Conservation (phyloP, 1,284 basidiomycete species). For the Papiliotrema fonsecae region DNA sequence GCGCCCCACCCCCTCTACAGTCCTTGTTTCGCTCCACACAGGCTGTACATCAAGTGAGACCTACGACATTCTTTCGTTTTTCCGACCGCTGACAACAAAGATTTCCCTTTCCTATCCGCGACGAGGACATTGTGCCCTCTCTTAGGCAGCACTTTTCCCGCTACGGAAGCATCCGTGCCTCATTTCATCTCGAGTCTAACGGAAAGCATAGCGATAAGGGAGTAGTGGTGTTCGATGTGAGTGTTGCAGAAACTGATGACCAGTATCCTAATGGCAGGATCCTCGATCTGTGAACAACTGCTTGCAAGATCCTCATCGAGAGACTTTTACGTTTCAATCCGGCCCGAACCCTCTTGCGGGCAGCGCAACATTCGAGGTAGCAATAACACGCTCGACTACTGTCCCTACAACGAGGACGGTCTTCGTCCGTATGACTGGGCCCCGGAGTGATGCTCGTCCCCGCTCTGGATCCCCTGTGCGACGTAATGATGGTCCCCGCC, state of each 20-base stretch:
- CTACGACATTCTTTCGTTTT: not conserved
- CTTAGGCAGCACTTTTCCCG: conserved; percentile 26
- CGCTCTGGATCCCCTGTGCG: conserved; percentile 12
- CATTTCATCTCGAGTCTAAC: conserved; percentile 17
- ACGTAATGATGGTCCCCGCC: not conserved
- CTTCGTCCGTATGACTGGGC: conserved; percentile 26
- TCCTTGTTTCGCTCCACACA: conserved; percentile 17
- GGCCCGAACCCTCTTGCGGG: conserved; percentile 1
- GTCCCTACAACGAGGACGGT: conserved; percentile 9
- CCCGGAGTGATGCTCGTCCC: conserved; percentile 17
- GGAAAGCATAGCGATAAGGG: conserved; percentile 14
- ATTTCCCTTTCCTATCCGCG: conserved; percentile 21
- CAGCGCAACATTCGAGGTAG: conserved; percentile 7
- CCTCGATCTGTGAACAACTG: conserved; percentile 10
- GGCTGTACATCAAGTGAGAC: conserved; percentile 26
- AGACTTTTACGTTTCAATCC: conserved; percentile 11
- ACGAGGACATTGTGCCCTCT: conserved; percentile 5
- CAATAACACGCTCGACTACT: conserved; percentile 8
- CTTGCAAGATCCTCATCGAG: conserved; percentile 18
- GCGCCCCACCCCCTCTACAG: conserved; percentile 27
- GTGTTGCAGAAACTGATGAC: not conserved
- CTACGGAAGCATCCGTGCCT: conserved; percentile 23
- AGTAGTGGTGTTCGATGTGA: conserved; percentile 31
- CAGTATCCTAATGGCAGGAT: conserved; percentile 10
- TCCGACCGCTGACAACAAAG: conserved; percentile 9